Conservation (phyloP, 805 yeast genomes). For the Pichia thaimueangensis region DNA sequence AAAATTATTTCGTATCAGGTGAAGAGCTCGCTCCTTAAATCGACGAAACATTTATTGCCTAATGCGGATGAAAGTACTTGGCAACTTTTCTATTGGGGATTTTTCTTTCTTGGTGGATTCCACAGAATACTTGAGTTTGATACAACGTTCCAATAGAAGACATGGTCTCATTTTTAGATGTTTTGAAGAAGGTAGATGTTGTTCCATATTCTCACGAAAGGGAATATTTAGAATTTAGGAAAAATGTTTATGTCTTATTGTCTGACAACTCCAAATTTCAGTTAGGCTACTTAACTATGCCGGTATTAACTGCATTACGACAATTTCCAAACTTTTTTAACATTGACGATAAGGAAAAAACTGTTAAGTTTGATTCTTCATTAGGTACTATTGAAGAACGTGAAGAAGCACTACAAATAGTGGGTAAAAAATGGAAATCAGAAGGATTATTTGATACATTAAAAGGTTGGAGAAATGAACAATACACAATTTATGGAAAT, state of each 20-base stretch:
- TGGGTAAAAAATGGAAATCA: constrained; percentile 39
- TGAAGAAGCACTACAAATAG: constrained; percentile 32
- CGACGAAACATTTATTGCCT: too few species aligned
- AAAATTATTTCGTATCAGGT: too few species aligned
- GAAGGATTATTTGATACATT: constrained; percentile 33
- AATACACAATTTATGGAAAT: constrained; percentile 64
- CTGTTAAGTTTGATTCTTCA: constrained; percentile 26
- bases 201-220: constrained; percentile 27
- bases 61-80: too few species aligned
- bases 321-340: constrained; percentile 18
- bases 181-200: constrained; percentile 27
- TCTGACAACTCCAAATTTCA: constrained; percentile 32
- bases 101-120: too few species aligned
- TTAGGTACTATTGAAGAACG: constrained; percentile 37
- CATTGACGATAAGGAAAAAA: constrained; percentile 23
- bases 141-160: too few species aligned
- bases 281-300: constrained; percentile 35
- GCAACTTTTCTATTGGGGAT: too few species aligned
- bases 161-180: constrained; percentile 18
- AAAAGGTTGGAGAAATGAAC: constrained; percentile 82
- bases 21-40: too few species aligned
- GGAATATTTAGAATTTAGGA: constrained; percentile 10
- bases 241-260: constrained; percentile 27
- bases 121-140: too few species aligned
- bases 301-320: constrained; percentile 28